Evolutionary conservation across 2,329 filamentous ascomycete genomes (phyloP), one percentile per base, ranked within the genome.

Genomic region (Geoglossum cookeanum): DNA sequence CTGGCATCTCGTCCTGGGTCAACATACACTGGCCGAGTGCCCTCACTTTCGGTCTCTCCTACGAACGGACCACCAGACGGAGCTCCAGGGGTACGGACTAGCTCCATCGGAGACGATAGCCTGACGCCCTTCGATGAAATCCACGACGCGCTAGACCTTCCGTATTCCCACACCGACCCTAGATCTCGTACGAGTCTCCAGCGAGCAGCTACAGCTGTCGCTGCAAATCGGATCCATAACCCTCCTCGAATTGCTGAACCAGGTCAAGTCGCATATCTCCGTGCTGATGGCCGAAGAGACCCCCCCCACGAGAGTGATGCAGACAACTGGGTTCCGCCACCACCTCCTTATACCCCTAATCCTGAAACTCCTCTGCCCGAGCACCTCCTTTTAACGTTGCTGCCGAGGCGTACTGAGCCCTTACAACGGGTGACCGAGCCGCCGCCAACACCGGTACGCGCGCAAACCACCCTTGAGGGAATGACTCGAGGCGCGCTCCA

Each of bases 321-420:
- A 3, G 87, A 92, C 64, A 87, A 90, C 63, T 94, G 87, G 87
- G 84, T 89, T 3, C 85, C 87, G 4, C 87, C 87, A 4, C 87
- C 87, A 7, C 87, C 87, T 2, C 86, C 86, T 0, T 94, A 94
- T 63, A 79, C 81, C 45, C 78, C 79, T 57, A 81, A 85, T 0
- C 69, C 70, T n/a, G 66, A 72, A 39, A 62, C 63, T 39, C 64
- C 64, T 33, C 57, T 68, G 30, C 67, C 67, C 30, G 66, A 67
- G 44, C 64, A 68, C 56, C 66, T 69, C 30, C 66, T 66, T 53
- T 63, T 65, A 61, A 65, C 64, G 39, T 58, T 68, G 13, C 60
- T 64, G 17, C 64, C 63, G 45, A 65, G 66, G 35, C 78, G 80
- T 53, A 78, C 78, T 0, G 74, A 49, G 55, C 55, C 44, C n/a